These are phyloP conservation scores for Glutinoglossum americanum DNA, from an alignment of 495 filamentous ascomycete genomes.

Conservation along the genomic window DNA sequence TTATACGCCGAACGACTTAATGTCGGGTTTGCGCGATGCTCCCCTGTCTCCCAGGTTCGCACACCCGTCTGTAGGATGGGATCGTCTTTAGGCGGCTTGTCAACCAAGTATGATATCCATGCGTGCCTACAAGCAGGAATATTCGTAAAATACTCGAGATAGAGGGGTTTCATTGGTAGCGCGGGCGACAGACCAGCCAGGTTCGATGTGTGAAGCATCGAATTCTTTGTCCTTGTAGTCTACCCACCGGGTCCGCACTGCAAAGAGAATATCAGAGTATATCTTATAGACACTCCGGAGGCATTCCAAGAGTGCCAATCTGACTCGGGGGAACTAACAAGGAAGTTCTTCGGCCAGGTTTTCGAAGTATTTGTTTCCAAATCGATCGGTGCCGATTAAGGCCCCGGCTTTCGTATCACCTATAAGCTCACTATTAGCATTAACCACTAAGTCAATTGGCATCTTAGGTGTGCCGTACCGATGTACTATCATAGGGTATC, in stretches of 20 bases:
- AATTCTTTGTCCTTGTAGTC: slow-evolving; percentile 81
- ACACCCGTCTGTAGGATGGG: slow-evolving; percentile 39
- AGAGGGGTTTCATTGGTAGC: background rate
- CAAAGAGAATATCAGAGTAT: slow-evolving; percentile 10
- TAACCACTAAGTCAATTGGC: slow-evolving; percentile 10
- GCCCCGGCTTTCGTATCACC: slow-evolving; percentile 94
- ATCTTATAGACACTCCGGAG: background rate
- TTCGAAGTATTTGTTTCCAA: slow-evolving; percentile 95
- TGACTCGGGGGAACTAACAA: slow-evolving; percentile 28
- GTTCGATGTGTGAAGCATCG: slow-evolving; percentile 76
- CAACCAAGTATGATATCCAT: slow-evolving; percentile 86
- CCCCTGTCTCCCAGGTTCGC: slow-evolving; percentile 51
- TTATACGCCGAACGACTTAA: slow-evolving; percentile 58
- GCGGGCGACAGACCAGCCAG: slow-evolving; percentile 48
- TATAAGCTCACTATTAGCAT: slow-evolving; percentile 14
- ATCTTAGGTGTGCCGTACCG: slow-evolving; percentile 26
- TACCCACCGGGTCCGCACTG: slow-evolving; percentile 94
- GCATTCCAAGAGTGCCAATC: background rate
- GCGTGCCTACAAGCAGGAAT: slow-evolving; percentile 44
- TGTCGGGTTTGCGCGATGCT: slow-evolving; percentile 58
- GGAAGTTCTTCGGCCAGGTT: slow-evolving; percentile 83
- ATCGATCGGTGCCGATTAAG: slow-evolving; percentile 67
- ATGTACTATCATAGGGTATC: slow-evolving; percentile 32
- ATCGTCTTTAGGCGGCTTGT: slow-evolving; percentile 66
- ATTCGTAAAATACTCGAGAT: background rate